Conservation (phyloP, 306 rosid genomes). For the Clitoria ternatea region DNA sequence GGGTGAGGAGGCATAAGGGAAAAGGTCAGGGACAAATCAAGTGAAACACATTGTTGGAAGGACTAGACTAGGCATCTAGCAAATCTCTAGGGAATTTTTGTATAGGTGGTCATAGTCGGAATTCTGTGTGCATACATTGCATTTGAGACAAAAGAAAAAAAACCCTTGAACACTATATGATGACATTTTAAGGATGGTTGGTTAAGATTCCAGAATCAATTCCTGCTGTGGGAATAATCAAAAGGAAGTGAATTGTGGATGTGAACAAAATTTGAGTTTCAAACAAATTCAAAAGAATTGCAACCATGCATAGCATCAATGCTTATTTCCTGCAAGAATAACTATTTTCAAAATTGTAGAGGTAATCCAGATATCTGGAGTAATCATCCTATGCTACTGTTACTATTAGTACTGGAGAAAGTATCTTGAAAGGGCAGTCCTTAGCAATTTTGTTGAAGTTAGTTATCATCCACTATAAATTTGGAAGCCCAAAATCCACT, state of each 20-base stretch:
- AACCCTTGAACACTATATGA: not conserved
- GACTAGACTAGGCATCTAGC: too few species aligned
- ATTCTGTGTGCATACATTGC: too few species aligned
- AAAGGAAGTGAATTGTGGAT: not conserved
- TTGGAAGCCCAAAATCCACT: not conserved
- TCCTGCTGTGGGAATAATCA: not conserved
- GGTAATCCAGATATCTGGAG: not conserved
- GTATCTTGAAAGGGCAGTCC: not conserved
- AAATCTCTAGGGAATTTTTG: too few species aligned
- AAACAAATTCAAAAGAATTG: not conserved
- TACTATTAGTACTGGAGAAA: too few species aligned
- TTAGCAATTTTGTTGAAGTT: not conserved
- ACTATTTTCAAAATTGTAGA: not conserved
- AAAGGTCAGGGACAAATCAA: too few species aligned
- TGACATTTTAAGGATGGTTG: not conserved
- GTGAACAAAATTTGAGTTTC: not conserved
- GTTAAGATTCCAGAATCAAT: not conserved
- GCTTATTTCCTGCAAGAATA: not conserved
- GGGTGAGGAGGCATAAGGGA: too few species aligned
- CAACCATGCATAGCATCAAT: not conserved
- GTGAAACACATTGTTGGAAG: too few species aligned
- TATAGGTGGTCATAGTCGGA: too few species aligned
- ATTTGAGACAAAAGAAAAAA: not conserved
- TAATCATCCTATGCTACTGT: not conserved
- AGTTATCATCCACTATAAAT: not conserved